Percentiles rank a stretch among this genome's conserved stretches.
phyloP scores from a whole-genome alignment of 805 yeast genomes.

The Saccharomycopsis sp. region DNA sequence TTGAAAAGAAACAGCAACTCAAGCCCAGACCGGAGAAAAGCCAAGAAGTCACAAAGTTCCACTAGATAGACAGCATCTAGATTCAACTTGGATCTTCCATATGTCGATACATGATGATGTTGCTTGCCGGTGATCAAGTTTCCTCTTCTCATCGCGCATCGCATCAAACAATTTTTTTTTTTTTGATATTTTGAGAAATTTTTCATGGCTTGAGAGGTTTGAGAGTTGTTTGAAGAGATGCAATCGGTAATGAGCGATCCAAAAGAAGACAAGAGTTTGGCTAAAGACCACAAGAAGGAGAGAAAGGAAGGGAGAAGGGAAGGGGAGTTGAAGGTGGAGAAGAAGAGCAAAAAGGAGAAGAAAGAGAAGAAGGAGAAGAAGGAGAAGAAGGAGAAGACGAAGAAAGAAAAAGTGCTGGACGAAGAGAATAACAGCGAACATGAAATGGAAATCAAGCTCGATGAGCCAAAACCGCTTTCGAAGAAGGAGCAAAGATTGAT shows the following conservation, averaged over 20 bases:
- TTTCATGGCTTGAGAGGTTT: neutral
- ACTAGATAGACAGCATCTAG: too few relatives aligned
- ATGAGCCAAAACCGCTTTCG: constrained; percentile 72
- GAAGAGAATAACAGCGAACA: constrained; percentile 33
- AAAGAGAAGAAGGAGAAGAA: constrained; percentile 25
- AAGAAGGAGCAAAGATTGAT: constrained; percentile 82
- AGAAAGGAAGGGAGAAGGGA: neutral
- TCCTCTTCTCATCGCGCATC: neutral
- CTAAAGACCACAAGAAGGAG: constrained; percentile 1
- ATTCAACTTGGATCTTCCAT: too few relatives aligned
- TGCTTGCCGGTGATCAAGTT: too few relatives aligned
- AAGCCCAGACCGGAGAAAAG: too few relatives aligned
- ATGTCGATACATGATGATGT: too few relatives aligned
- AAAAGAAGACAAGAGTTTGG: neutral
- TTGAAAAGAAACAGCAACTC: too few relatives aligned
- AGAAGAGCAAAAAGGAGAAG: constrained; percentile 22
- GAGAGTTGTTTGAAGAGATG: neutral
- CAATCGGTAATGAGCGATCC: neutral
- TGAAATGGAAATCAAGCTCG: constrained; percentile 61
- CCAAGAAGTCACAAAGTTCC: too few relatives aligned
- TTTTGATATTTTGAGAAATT: neutral
- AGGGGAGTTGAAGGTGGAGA: constrained; percentile 5
- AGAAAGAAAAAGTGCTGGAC: constrained; percentile 28
- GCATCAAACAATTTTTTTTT: neutral
- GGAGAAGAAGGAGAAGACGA: constrained; percentile 29